phyloP scores from a whole-genome alignment of 2,329 filamentous ascomycete genomes.

The Neurospora crassa region DNA sequence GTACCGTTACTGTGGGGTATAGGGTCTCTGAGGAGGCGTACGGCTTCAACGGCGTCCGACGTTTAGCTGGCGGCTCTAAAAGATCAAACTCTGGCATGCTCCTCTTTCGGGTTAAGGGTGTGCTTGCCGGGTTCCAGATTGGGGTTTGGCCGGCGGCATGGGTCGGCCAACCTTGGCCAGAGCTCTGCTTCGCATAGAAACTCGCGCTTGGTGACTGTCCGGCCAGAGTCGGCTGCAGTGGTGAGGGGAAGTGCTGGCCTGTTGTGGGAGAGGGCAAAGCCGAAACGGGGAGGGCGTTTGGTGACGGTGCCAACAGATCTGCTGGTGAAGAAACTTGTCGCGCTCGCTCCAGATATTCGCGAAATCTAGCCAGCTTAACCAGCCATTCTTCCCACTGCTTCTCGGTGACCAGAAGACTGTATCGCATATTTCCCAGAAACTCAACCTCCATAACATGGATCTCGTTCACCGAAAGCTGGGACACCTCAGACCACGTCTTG shows the following conservation, averaged over 20 bases:
- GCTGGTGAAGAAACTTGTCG: slow-evolving; percentile 28
- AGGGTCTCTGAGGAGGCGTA: background rate
- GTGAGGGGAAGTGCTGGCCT: slow-evolving; percentile 2
- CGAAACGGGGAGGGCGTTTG: slow-evolving; percentile 27
- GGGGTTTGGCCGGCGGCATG: slow-evolving; percentile 15
- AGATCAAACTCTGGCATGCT: slow-evolving; percentile 37
- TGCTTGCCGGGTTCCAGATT: slow-evolving; percentile 28
- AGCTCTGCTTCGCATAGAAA: slow-evolving; percentile 16
- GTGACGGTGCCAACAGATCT: slow-evolving; percentile 32
- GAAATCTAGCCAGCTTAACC: slow-evolving; percentile 69
- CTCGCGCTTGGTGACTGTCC: slow-evolving; percentile 30
- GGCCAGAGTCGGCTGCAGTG: slow-evolving; percentile 24
- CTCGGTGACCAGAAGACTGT: slow-evolving; percentile 79
- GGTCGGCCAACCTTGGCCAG: slow-evolving; percentile 29
- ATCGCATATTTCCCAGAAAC: slow-evolving; percentile 96
- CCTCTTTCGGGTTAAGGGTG: slow-evolving; percentile 35
- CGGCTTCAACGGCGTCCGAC: slow-evolving; percentile 1
- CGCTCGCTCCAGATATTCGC: slow-evolving; percentile 70
- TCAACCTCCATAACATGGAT: slow-evolving; percentile 99
- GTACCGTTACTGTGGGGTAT: background rate
- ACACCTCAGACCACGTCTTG: slow-evolving; percentile 98
- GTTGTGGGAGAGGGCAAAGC: slow-evolving; percentile 42
- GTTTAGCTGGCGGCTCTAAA: slow-evolving; percentile 47
- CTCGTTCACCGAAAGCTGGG: slow-evolving; percentile 83
- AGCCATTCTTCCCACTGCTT: slow-evolving; percentile 86